Base-by-base conservation (phyloP, 768 basidiomycete genomes). In the Termitomyces sp. region DNA sequence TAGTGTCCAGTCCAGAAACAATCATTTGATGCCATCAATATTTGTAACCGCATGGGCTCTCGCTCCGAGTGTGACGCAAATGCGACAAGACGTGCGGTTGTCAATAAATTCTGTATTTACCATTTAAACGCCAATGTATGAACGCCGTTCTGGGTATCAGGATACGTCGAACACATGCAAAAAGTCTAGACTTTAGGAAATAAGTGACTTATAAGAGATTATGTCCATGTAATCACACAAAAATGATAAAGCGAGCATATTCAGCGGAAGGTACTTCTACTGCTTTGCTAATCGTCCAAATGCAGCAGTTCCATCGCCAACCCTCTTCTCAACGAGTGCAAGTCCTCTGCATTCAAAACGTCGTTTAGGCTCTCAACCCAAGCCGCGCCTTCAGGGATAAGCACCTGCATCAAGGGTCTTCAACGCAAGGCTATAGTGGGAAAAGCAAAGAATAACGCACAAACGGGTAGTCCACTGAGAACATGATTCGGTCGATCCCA, bases 401-500 rank as follows among this genome's bases (percentile, higher is more conserved):
- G 48, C 2, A 62, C 61, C 68, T 70, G 45, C 42, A 17, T 24
- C 21, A 51, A 30, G 11, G 2, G 17, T 30, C 6, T 30, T 34
- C 21, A 49, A 17, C 10, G 44, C n/a, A 14, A 21, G 14, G 19
- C 24, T 5, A n/a, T 8, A 19, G 5, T 19, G 30, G 1, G 30
- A 22, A 38, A 11, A n/a, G 24, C 28, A 8, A 9, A n/a, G 14
- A 9, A n/a, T 17, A 14, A 56, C 68, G 54, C 43, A 74, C 69
- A 54, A 65, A 71, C 1, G 69, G 70, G 59, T 71, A 73, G 51
- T 71, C 70, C 40, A 75, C 69, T 7, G 75, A 77, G 57, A 70
- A 74, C 67, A 77, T 56, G 14, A 77, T 76, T 24, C 68, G 65
- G 53, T 72, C 65, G 21, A 76, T 55, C 12, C 74, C 75, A 56